phyloP scores from a whole-genome alignment of 495 filamentous ascomycete genomes.

The Cudoniella acicularis region DNA sequence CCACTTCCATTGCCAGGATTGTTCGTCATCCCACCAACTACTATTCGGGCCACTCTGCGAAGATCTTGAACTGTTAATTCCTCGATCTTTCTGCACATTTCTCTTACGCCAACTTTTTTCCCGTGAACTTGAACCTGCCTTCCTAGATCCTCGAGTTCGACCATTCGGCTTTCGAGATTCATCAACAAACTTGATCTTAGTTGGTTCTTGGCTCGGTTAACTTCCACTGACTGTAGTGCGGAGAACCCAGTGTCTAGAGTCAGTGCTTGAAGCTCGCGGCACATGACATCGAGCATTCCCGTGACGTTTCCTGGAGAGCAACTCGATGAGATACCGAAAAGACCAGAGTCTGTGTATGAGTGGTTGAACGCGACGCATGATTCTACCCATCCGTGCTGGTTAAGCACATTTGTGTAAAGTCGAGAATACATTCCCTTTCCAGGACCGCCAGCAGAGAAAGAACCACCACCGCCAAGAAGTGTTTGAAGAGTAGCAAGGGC shows the following conservation, averaged over 20 bases:
- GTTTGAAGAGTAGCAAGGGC: slow-evolving; percentile 95
- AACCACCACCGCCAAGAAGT: slow-evolving; percentile 91
- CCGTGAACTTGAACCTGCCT: slow-evolving; percentile 95
- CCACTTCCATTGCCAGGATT: slow-evolving; percentile 80
- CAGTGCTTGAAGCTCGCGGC: slow-evolving; percentile 77
- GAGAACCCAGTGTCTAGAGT: slow-evolving; percentile 67
- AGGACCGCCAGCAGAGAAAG: slow-evolving; percentile 94
- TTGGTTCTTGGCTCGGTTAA: slow-evolving; percentile 97
- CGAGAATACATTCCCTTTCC: slow-evolving; percentile 99
- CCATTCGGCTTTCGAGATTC: slow-evolving; percentile 97
- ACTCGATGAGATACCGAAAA: slow-evolving; percentile 89
- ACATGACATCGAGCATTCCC: slow-evolving; percentile 90
- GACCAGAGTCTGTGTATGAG: slow-evolving; percentile 88
- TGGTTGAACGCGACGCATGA: slow-evolving; percentile 95
- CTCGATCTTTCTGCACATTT: slow-evolving; percentile 91
- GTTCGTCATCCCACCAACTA: slow-evolving; percentile 71
- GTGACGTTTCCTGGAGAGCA: slow-evolving; percentile 72
- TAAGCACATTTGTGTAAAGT: slow-evolving; percentile 94
- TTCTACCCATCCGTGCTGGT: slow-evolving; percentile 96
- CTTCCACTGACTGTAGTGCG: slow-evolving; percentile 71
- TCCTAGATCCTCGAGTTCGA: slow-evolving; percentile 96
- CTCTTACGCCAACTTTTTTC: slow-evolving; percentile 79
- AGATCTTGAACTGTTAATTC: slow-evolving; percentile 76
- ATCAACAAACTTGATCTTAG: slow-evolving; percentile 85
- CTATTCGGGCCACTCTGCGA: slow-evolving; percentile 72